Evolutionary conservation across 2,329 filamentous ascomycete species (phyloP).

Genomic region (Botryosphaeria agaves): DNA sequence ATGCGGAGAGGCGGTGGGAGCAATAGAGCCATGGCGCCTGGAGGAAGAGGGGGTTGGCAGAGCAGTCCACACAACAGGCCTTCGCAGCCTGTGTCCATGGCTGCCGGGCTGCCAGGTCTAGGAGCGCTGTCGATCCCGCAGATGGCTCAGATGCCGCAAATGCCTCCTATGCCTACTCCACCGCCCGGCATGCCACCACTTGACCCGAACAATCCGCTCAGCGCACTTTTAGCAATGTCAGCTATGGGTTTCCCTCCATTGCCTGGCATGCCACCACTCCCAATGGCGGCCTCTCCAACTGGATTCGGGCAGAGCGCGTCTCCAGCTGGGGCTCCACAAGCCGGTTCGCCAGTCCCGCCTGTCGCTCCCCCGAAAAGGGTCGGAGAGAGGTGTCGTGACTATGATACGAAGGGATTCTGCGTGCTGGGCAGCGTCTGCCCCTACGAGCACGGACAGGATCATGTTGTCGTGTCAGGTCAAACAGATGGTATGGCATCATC

Average conservation of each 20-base stretch:
- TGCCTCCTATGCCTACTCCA: conserved; percentile 19
- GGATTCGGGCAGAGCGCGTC: conserved; percentile 7
- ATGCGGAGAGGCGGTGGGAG: conserved; percentile 34
- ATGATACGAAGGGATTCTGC: conserved; percentile 57
- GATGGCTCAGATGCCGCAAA: conserved; percentile 4
- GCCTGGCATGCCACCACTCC: conserved; percentile 27
- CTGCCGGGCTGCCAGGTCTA: conserved; percentile 4
- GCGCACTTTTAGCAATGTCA: conserved; percentile 44
- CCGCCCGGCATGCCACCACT: conserved; percentile 32
- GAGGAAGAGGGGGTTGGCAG: too few relatives aligned
- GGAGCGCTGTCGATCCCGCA: conserved; percentile 4
- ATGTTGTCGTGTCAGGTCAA: conserved; percentile 23
- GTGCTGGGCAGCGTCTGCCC: conserved; percentile 47
- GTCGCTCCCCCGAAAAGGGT: conserved; percentile 14
- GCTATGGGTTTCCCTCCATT: conserved; percentile 25
- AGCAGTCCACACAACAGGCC: too few relatives aligned
- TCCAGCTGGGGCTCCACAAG: background rate
- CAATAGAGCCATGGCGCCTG: conserved; percentile 19
- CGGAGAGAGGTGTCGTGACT: conserved; percentile 45
- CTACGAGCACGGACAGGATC: conserved; percentile 49
- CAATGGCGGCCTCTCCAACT: conserved; percentile 9
- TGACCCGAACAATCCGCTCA: conserved; percentile 43
- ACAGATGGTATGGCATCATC: conserved; percentile 11
- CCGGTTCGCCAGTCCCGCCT: background rate
- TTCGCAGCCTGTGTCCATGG: too few relatives aligned